Conservation (phyloP, 768 basidiomycete genomes). For the Pisolithus microcarpus region DNA sequence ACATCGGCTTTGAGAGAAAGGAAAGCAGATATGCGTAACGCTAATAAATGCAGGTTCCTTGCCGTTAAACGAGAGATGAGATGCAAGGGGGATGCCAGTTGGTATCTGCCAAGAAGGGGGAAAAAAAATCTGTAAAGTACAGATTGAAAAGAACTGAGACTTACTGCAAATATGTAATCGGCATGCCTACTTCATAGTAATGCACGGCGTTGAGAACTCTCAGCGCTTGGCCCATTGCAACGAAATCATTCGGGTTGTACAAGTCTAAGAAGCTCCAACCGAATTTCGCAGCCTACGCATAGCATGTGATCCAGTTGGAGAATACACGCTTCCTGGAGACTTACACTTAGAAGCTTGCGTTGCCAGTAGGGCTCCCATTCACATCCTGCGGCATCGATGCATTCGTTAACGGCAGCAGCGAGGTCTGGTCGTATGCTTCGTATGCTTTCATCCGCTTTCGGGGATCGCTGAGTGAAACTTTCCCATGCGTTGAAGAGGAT, state of each 20-base stretch:
- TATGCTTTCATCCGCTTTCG: slow-evolving; percentile 91
- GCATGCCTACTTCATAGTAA: slow-evolving; percentile 87
- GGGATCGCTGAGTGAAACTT: slow-evolving; percentile 73
- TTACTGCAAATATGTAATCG: slow-evolving; percentile 86
- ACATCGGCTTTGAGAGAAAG: slow-evolving; percentile 77
- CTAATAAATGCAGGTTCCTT: slow-evolving; percentile 85
- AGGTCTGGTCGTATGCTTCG: slow-evolving; percentile 83
- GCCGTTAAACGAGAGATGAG: slow-evolving; percentile 79
- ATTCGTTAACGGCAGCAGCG: slow-evolving; percentile 80
- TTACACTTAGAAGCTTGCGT: slow-evolving; percentile 72
- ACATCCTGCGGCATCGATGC: slow-evolving; percentile 87
- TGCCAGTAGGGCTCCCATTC: slow-evolving; percentile 94
- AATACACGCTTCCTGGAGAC: slow-evolving; percentile 10
- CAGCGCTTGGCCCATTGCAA: slow-evolving; percentile 85
- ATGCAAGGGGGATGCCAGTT: slow-evolving; percentile 69
- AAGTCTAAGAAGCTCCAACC: slow-evolving; percentile 91
- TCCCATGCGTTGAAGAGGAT: slow-evolving; percentile 92
- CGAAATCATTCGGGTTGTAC: slow-evolving; percentile 87
- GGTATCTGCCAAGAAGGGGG: slow-evolving; percentile 49
- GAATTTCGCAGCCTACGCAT: slow-evolving; percentile 83
- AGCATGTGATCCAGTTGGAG: background rate
- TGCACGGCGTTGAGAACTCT: slow-evolving; percentile 93
- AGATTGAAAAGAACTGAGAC: slow-evolving; percentile 20
- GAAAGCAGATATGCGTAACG: slow-evolving; percentile 82
- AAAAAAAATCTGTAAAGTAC: slow-evolving; percentile 1